Evolutionary conservation across 192 early-diverging fungal species (phyloP).

Genomic region (Nowakowskiella sp.): DNA sequence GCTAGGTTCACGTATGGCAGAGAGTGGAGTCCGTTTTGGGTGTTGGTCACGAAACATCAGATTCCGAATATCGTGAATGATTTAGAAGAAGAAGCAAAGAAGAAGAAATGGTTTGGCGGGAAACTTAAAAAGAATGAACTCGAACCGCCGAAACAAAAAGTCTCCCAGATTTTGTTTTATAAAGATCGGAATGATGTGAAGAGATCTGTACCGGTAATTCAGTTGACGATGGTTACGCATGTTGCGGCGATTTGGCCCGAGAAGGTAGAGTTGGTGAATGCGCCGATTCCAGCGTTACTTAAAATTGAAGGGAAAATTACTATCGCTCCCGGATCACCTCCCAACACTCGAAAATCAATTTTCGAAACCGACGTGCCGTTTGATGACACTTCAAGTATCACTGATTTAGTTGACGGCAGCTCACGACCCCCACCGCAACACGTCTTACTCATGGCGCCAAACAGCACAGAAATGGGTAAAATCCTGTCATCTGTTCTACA

Average conservation of each 20-base stretch:
- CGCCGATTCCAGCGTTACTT: neutral
- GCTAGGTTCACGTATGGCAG: conserved; percentile 21
- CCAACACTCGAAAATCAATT: no score
- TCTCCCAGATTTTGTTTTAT: conserved; percentile 29
- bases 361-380: no score
- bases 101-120: conserved; percentile 22
- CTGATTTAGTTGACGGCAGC: neutral
- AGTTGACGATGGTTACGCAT: conserved; percentile 10
- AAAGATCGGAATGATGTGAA: conserved; percentile 26
- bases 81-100: conserved; percentile 10
- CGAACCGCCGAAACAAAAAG: conserved; percentile 13
- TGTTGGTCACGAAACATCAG: conserved; percentile 19
- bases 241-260: conserved; percentile 17
- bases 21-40: conserved; percentile 26
- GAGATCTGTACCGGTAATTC: conserved; percentile 22
- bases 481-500: neutral
- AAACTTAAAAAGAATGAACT: conserved; percentile 18
- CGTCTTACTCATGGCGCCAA: neutral
- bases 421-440: neutral
- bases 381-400: no score
- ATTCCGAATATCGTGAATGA: conserved; percentile 4
- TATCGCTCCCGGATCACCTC: neutral
- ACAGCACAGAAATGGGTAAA: neutral
- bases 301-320: conserved; percentile 12
- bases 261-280: conserved; percentile 5